Evolutionary conservation across 768 basidiomycete species (phyloP), one percentile per base, ranked within the genome.

Genomic region (Leucogyrophana mollusca): DNA sequence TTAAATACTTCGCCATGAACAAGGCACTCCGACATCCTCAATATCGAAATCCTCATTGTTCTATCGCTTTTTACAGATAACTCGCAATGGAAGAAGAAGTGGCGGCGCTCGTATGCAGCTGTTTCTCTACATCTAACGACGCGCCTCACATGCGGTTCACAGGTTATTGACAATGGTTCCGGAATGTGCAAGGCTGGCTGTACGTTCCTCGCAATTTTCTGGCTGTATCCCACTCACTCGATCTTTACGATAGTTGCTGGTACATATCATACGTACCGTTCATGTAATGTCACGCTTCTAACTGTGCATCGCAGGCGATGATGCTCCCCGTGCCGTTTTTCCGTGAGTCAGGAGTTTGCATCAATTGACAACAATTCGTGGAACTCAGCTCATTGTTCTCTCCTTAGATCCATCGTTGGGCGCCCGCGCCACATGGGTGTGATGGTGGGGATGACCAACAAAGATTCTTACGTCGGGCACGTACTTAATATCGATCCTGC

Each of bases 171-270:
- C 72, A 90, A 90, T 70, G 92, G 91, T 65, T 97, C 94, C 65
- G 95, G 94, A 73, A 98, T 97, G 94, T 97, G 94, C 87, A 98
- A 98, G 78, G 95, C 95, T 82, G 95, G 96, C 73, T 92, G 90
- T 91, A 68, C 59, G 87, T 85, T 57, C 45, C 46, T 20, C 24
- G n/a, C 43, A 40, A 50, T 38, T 51, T 40, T 32, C 25, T 13
- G 30, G 17, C 25, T 20, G 17, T 27, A 23, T 34, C 36, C 56
- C 60, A 14, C 62, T 60, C 61, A 37, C 57, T 46, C 27, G 51
- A 38, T 46, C 17, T 39, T 37, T 43, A 35, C 54, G 34, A 47
- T 57, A 85, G 83, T 84, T 70, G 82, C 84, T 76, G 85, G 83
- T 83, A 74, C 16, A 24, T 32, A 20, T 22, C n/a, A 13, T 22